A percentile compares a stretch with the other conserved stretches of the same genome.
Conservation (phyloP, 768 basidiomycete species). For the Kwoniella mangroviensis region DNA sequence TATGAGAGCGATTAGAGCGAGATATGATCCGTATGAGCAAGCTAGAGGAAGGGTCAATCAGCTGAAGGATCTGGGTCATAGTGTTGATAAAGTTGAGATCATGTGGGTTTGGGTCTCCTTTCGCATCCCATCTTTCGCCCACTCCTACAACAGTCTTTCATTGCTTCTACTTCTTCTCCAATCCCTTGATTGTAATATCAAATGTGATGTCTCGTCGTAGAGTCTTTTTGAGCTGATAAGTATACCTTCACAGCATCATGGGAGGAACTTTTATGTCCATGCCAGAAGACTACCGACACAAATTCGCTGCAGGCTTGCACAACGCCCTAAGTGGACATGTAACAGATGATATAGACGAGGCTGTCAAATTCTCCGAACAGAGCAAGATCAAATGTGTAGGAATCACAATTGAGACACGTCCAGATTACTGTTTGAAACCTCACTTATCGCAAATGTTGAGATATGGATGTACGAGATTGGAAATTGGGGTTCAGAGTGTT, state of each 20-base stretch:
- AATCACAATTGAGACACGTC: slow-evolving; percentile 97
- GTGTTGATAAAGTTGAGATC: slow-evolving; percentile 84
- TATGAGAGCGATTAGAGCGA: slow-evolving; percentile 96
- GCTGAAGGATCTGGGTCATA: slow-evolving; percentile 91
- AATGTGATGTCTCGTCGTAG: too few relatives aligned
- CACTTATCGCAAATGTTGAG: slow-evolving; percentile 99
- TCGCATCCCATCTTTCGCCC: too few relatives aligned
- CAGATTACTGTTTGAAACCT: slow-evolving; percentile 95
- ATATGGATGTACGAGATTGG: slow-evolving; percentile 96
- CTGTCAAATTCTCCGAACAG: slow-evolving; percentile 92
- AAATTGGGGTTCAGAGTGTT: slow-evolving; percentile 98
- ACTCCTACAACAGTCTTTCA: too few relatives aligned
- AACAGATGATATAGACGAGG: slow-evolving; percentile 90
- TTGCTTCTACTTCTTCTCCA: too few relatives aligned
- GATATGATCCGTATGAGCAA: slow-evolving; percentile 97
- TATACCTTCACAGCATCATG: slow-evolving; percentile 78
- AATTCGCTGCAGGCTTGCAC: slow-evolving; percentile 93
- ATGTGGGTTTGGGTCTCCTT: slow-evolving; percentile 44
- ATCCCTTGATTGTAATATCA: too few relatives aligned
- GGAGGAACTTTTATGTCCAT: slow-evolving; percentile 99
- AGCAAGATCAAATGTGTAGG: slow-evolving; percentile 98
- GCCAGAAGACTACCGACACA: slow-evolving; percentile 91
- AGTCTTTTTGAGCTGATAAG: not conserved
- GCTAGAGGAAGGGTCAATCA: slow-evolving; percentile 94
- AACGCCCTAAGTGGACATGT: slow-evolving; percentile 96